A percentile compares a stretch with the other conserved stretches of the same genome.
phyloP scores from a whole-genome alignment of 78 protist species.

The Emiliania huxleyi region DNA sequence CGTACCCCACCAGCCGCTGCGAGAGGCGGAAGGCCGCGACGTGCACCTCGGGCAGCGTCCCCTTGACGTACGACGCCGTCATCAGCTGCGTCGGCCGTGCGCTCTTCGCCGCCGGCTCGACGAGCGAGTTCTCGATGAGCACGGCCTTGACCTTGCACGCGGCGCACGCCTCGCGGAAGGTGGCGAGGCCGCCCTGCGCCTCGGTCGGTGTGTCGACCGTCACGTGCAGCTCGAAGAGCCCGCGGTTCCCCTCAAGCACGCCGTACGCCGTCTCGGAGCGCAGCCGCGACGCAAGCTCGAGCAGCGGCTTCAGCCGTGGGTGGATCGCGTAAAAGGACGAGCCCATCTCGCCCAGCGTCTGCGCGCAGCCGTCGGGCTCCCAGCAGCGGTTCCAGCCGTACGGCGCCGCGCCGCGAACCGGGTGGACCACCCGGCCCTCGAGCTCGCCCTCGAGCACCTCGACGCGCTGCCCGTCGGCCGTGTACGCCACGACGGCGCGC shows the following conservation, averaged over 20 bases:
- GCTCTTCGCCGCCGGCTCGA: not conserved
- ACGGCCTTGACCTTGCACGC: not conserved
- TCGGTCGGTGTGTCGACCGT: not conserved
- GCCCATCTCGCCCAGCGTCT: not conserved
- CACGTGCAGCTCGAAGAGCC: not conserved
- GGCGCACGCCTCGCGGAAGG: not conserved
- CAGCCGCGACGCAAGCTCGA: not conserved
- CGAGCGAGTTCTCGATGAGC: not conserved
- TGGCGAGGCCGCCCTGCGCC: not conserved
- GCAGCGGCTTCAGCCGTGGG: not conserved
- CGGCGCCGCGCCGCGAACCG: not conserved
- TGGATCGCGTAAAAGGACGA: not conserved
- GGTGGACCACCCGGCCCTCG: not conserved
- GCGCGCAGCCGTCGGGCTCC: not conserved
- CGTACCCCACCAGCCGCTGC: not conserved
- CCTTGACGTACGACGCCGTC: not conserved
- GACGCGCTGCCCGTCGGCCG: not conserved
- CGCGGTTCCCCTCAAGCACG: not conserved
- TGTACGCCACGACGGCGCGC: not conserved
- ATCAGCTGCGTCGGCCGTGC: not conserved
- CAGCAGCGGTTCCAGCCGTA: not conserved
- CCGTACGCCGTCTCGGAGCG: not conserved
- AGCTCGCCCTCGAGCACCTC: not conserved
- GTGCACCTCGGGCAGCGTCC: not conserved
- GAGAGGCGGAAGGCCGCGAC: not conserved